Base-by-base conservation (phyloP, 2,329 filamentous ascomycete genomes). In the Cytospora chrysosperma region DNA sequence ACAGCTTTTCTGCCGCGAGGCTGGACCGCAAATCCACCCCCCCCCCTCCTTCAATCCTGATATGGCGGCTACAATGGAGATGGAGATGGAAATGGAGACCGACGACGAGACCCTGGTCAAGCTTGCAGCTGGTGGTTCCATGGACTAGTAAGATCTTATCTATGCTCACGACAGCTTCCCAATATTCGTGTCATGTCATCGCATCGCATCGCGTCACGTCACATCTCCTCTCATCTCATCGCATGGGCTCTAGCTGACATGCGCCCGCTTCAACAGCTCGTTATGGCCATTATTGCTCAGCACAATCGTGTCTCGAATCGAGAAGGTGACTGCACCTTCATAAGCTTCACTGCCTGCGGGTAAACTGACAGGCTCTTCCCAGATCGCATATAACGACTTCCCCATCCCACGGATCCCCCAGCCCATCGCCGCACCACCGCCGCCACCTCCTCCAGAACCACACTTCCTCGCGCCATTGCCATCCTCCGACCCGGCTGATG, bases 341-440 rank as follows among this genome's bases (percentile, higher is more conserved):
- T n/a, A n/a, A n/a, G n/a, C n/a, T n/a, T n/a, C n/a, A n/a, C 30
- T 56, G 34, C 56, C 9, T 27, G 28, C 28, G 9, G 49, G 26
- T 15, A 24, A 50, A 58, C 64, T 65, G 40, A 65, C 57, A 59
- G 13, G 50, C 32, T 37, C 40, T 47, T 4, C 40, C 27, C 54
- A 96, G 91, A 94, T 93, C 69, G 85, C 90, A 49, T 84, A 85
- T 74, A 82, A 87, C 72, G 88, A 89, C 59, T 97, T 96, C 70
- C 87, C 90, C 50, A 88, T 89, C 69, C 90, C 90, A 59, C 76
- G 86, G 59, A 82, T 83, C 37, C 76, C 78, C 19, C 77, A 77
- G 15, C 76, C 76, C 27, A 70, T 78, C 51, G 75, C 77, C 65
- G 71, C 77, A 69, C 72, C 78, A 61, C 72, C 78, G 65, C 71